Evolutionary conservation across 306 rosid species (phyloP), one percentile per base, ranked within the genome.

Genomic region (Clitoria ternatea): DNA sequence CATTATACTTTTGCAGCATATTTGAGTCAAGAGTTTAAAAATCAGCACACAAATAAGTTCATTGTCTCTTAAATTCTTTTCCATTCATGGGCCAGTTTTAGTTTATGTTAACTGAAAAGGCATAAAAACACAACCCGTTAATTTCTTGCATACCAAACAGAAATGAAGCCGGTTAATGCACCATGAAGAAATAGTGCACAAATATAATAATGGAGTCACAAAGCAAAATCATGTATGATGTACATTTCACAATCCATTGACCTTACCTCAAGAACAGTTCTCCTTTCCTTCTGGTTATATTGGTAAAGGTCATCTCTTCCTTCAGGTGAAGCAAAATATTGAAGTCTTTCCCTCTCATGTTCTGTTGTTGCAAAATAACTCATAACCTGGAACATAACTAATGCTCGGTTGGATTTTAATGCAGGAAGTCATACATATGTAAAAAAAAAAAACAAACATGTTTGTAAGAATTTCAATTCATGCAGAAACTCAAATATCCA

Each of bases 221-320:
- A 48, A 48, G 29, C 18, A 72, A 61, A 53, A 73, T 53, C 56
- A 43, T 53, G 71, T 17, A 54, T 13, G 14, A 36, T 19, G 40
- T 14, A 18, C 37, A n/a, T n/a, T n/a, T n/a, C 30, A 24, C 1
- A 40, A 44, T 20, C 62, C 22, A 53, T 72, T 37, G 80, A 61
- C 45, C 76, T 69, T 54, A 90, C 97, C 97, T 90, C 98, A 54
- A 93, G 92, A 70, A 93, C 90, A 68, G 86, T 90, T 86, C 96
- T 85, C 77, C 89, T 83, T 81, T 93, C 97, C 81, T 84, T 94
- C 89, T 88, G 96, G 77, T 94, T 94, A 87, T 94, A 94, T 76
- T 90, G 88, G 80, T 90, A 94, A 15, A 94, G 80, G 85, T 94
- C 98, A 48, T 94, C 98, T 77, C 98, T 89, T 85, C 98, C 96